Evolutionary conservation across 2,329 filamentous ascomycete species (phyloP).

Genomic region (Fusarium caatingaense): DNA sequence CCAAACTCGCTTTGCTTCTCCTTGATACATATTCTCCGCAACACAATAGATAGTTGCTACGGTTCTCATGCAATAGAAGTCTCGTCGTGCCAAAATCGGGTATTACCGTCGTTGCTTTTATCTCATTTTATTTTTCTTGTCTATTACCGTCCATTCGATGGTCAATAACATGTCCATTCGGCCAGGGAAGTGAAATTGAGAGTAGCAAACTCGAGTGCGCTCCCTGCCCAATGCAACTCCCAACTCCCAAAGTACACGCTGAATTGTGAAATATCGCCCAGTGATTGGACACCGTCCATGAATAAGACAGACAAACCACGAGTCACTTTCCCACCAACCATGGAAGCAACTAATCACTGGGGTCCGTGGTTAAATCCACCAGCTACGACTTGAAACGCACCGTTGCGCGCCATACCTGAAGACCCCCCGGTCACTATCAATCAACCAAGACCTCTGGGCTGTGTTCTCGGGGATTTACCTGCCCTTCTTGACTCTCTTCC

Average conservation of each 20-base stretch:
- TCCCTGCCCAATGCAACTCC: conserved; percentile 16
- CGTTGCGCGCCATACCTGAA: conserved; percentile 37
- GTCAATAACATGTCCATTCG: neutral
- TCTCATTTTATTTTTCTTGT: neutral
- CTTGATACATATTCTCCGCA: conserved; percentile 29
- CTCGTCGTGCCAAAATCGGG: conserved; percentile 2
- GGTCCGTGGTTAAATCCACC: conserved; percentile 19
- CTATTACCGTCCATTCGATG: neutral
- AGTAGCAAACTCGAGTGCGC: conserved; percentile 6
- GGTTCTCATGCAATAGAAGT: conserved; percentile 13
- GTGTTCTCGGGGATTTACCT: conserved; percentile 10
- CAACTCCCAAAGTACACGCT: conserved; percentile 10
- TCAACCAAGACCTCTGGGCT: conserved; percentile 2
- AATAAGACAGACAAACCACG: conserved; percentile 16
- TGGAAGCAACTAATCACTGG: conserved; percentile 10
- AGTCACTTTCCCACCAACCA: conserved; percentile 26
- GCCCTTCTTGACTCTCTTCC: conserved; percentile 28
- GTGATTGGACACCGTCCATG: conserved; percentile 33
- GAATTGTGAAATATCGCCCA: neutral
- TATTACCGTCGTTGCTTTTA: conserved; percentile 16
- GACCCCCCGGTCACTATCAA: conserved; percentile 19
- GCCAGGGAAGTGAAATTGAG: conserved; percentile 11
- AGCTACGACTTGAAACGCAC: conserved; percentile 37
- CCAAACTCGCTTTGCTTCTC: conserved; percentile 16
- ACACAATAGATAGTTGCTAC: conserved; percentile 23